A percentile compares a stretch with the other conserved stretches of the same genome.
Conservation (phyloP, 176 grass and related monocot genomes). For the Cenchrus purpureus region DNA sequence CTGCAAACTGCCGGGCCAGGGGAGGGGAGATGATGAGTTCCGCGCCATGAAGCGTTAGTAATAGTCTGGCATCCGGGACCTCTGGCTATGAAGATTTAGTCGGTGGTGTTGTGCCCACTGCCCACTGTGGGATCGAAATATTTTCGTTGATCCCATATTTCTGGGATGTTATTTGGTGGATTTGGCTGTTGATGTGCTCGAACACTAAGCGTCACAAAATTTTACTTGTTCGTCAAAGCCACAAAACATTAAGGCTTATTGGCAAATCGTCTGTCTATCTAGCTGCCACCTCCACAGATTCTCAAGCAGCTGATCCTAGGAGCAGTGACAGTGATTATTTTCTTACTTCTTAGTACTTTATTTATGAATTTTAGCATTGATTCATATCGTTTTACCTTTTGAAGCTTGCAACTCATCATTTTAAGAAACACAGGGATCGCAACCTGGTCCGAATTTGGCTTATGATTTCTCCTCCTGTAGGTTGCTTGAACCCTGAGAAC, state of each 20-base stretch:
- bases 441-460: too few species aligned
- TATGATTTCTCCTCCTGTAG: constrained; percentile 42
- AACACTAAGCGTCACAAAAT: background rate
- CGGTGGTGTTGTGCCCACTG: background rate
- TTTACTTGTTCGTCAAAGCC: background rate
- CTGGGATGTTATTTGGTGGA: background rate
- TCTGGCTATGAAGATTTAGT: background rate
- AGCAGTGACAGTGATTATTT: background rate
- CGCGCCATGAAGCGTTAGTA: too few species aligned
- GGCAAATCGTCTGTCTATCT: background rate
- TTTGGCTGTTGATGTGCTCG: background rate
- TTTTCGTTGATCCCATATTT: background rate
- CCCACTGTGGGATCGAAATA: background rate
- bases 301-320: background rate
- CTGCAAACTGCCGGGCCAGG: too few species aligned
- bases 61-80: too few species aligned
- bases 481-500: constrained; percentile 79
- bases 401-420: background rate
- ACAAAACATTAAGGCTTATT: background rate
- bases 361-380: too few species aligned
- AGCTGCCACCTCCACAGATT: background rate
- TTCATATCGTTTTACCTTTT: background rate
- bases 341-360: background rate
- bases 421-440: background rate
- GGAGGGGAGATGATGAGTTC: too few species aligned